These are phyloP conservation scores for Zygoascus ofunaensis DNA, from an alignment of 805 yeast species.

Conservation along the genomic window DNA sequence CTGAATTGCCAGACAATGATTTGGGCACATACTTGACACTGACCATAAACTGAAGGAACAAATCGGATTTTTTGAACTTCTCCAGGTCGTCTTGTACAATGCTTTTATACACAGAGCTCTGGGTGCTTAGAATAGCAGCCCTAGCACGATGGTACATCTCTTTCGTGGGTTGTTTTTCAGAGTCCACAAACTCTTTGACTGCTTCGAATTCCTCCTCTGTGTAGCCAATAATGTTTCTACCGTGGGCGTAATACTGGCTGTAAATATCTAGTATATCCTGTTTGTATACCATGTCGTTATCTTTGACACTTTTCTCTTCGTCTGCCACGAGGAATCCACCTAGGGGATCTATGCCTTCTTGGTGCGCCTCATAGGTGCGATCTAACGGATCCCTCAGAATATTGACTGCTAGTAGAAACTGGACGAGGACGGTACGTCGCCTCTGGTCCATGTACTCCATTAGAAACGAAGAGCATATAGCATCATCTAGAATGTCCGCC, in stretches of 20 bases:
- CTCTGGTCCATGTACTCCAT: slow-evolving; percentile 49
- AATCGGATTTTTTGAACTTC: slow-evolving; percentile 52
- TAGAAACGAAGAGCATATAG: slow-evolving; percentile 40
- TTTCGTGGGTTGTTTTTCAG: slow-evolving; percentile 13
- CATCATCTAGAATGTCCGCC: slow-evolving; percentile 39
- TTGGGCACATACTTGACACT: slow-evolving; percentile 16
- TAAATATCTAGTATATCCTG: slow-evolving; percentile 48
- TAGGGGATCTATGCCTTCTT: slow-evolving; percentile 17
- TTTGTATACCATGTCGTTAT: slow-evolving; percentile 32
- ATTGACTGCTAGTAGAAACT: slow-evolving; percentile 61
- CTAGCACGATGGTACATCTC: slow-evolving; percentile 45
- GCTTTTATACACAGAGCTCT: slow-evolving; percentile 40
- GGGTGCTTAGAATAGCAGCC: slow-evolving; percentile 49
- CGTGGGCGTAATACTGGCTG: slow-evolving; percentile 33
- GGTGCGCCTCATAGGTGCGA: slow-evolving; percentile 28
- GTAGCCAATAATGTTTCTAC: slow-evolving; percentile 1
- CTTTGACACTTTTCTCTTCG: slow-evolving; percentile 22
- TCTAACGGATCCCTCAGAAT: slow-evolving; percentile 65
- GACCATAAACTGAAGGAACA: slow-evolving; percentile 45
- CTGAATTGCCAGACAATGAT: slow-evolving; percentile 8
- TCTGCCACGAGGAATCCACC: slow-evolving; percentile 19
- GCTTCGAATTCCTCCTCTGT: slow-evolving; percentile 15
- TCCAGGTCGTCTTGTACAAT: slow-evolving; percentile 47
- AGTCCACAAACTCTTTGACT: slow-evolving; percentile 32
- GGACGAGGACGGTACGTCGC: slow-evolving; percentile 38